Base-by-base conservation (phyloP, 345 rosid genomes). In the Cardiospermum halicacabum region DNA sequence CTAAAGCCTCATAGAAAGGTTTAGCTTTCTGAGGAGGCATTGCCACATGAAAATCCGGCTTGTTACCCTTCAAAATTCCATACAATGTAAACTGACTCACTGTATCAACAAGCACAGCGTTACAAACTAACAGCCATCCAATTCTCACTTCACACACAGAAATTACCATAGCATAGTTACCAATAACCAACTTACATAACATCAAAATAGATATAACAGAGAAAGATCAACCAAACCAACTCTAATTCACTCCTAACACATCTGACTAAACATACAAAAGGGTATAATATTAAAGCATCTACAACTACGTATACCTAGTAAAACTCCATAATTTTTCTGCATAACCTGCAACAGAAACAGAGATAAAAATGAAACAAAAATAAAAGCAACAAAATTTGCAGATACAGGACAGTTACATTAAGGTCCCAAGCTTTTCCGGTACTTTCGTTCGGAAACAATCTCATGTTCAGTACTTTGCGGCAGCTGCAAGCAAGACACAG, bases 1-100 rank as follows among this genome's bases (percentile, higher is more conserved):
- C 84, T 42, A 91, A 59, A 16, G 89, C 80, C 32, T 83, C 87
- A 36, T 90, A 93, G 75, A 85, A 88, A 0, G 96, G 82, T 63
- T 81, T 88, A 0, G 98, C 97, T 59, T 78, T 80, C 69, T 86
- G 80, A 19, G 97, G 97, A 0, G 98, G 85, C 97, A 93, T 90
- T 0, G 97, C 98, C 24, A 88, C 85, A 51, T 93, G 97, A 80
- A 90, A 93, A 81, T 93, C 97, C 0, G 92, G 97, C 84, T 90
- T 93, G 88, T 93, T 93, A 61, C 98, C 98, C 89, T 93, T 90
- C 85, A 93, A 66, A 72, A 90, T 16, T 60, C 96, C 97, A 74
- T 85, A 93, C 71, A 93, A 70, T 50, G 96, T 90, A 72, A 93
- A 93, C 66, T 90, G 96, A 75, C 98, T 93, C 58, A 88, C 97